phyloP scores from a whole-genome alignment of 2,329 filamentous ascomycete genomes.

The Didymella glomerata region DNA sequence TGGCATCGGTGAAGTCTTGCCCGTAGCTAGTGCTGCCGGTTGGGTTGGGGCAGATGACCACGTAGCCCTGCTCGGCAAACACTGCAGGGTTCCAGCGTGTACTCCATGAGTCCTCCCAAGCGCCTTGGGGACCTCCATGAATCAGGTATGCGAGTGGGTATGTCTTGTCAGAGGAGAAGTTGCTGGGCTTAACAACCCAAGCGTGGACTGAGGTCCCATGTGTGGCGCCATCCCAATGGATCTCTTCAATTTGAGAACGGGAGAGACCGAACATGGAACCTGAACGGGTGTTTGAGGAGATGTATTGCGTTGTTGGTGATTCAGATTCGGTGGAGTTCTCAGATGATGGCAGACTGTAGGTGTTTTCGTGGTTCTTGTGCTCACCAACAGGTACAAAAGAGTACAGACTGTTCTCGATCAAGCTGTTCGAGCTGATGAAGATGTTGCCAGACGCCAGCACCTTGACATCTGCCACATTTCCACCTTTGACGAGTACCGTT shows the following conservation, averaged over 20 bases:
- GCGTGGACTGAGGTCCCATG: constrained; percentile 71
- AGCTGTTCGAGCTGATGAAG: constrained; percentile 72
- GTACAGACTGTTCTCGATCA: constrained; percentile 77
- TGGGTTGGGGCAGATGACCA: constrained; percentile 82
- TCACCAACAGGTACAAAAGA: constrained; percentile 59
- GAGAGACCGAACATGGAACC: constrained; percentile 74
- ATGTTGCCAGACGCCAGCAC: constrained; percentile 62
- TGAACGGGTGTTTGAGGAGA: constrained; percentile 72
- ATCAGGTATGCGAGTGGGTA: constrained; percentile 83
- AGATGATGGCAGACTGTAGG: constrained; percentile 33
- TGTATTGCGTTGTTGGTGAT: constrained; percentile 35
- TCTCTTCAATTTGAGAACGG: constrained; percentile 68
- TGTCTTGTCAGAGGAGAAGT: constrained; percentile 73
- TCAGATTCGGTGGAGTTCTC: constrained; percentile 40
- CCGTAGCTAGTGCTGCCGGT: constrained; percentile 86
- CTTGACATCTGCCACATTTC: constrained; percentile 55
- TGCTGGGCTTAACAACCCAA: constrained; percentile 68
- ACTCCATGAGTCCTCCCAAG: constrained; percentile 79
- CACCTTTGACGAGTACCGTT: constrained; percentile 45
- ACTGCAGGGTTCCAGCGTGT: constrained; percentile 87
- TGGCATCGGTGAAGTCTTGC: constrained; percentile 77
- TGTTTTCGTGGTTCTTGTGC: constrained; percentile 22
- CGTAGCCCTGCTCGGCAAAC: constrained; percentile 87
- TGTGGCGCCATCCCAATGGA: constrained; percentile 73
- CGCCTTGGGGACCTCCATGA: constrained; percentile 82